These are phyloP conservation scores for Pseudoneurospora amorphoporcata DNA, from an alignment of 495 filamentous ascomycete species.

Conservation along the genomic window DNA sequence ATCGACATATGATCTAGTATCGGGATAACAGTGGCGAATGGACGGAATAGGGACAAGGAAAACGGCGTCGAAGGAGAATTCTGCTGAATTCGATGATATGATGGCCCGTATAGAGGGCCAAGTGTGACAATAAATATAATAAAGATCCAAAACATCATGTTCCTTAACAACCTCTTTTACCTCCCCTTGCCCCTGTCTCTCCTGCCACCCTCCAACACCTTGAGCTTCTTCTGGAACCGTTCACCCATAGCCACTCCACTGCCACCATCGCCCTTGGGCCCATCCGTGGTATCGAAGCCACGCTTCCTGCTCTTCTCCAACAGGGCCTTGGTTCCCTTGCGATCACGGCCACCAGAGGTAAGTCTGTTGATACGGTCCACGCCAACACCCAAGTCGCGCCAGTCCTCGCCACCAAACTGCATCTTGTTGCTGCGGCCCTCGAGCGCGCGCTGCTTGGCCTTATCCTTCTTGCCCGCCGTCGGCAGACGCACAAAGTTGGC, in stretches of 20 bases:
- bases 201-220: constrained; percentile 51
- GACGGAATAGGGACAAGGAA: background rate
- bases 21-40: background rate
- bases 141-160: background rate
- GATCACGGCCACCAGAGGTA: constrained; percentile 47
- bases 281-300: constrained; percentile 45
- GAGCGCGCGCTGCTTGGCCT: constrained; percentile 36
- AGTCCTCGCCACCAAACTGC: constrained; percentile 77
- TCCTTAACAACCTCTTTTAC: constrained; percentile 1
- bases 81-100: background rate
- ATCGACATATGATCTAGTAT: background rate
- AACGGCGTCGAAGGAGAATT: background rate
- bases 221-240: constrained; percentile 62
- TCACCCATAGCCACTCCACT: constrained; percentile 48
- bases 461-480: constrained; percentile 69
- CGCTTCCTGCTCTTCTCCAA: constrained; percentile 78
- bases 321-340: constrained; percentile 44
- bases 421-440: constrained; percentile 32
- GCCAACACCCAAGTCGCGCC: constrained; percentile 66
- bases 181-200: constrained; percentile 40
- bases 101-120: background rate
- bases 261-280: constrained; percentile 42
- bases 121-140: background rate
- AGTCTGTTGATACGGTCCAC: constrained; percentile 65
- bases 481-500: constrained; percentile 76